Base-by-base conservation (phyloP, 768 basidiomycete species). In the Auricularia sp. region DNA sequence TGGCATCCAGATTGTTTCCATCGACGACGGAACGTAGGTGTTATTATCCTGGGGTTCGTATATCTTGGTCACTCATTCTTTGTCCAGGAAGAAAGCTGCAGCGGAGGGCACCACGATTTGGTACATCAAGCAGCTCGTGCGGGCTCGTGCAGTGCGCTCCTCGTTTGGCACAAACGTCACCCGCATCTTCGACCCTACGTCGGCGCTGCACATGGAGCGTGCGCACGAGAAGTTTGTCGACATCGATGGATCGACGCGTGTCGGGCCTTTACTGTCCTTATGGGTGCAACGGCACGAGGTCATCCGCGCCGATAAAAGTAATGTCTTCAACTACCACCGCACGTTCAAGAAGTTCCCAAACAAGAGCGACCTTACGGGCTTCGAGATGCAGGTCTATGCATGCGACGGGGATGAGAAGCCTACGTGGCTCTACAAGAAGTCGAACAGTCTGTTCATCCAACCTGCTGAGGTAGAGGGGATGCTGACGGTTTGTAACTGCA, bases 81-180 rank as follows among this genome's bases (percentile, higher is more conserved):
- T 42, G 8, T 42, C 11, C 54, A 54, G 54, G 29, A 59, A 59
- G 56, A 59, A 59, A 24, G 56, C 56, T 7, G 56, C 56, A 14
- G 61, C 58, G 11, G 64, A 65, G 16, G 64, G 64, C 18, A 54
- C 64, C 5, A 18, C 54, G 7, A 34, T 62, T 5, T 65, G 64
- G 64, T 65, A 61, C 39, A 34, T 45, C 29, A 61, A 42, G 39
- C 36, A 65, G n/a, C 33, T 65, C 16, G 64, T 65, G 14, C 29
- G 36, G 11, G 59, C 58, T 3, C 37, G 64, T 5, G 59, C 59
- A 21, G 64, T 42, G n/a, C 56, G 64, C 21, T 11, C 29, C 5
- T 45, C 56, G 37, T 65, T 61, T 21, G 64, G 64, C 1, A 42
- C 34, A 1, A 51, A 51, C 56, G 56, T 33, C 8, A 59, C 56